phyloP scores from a whole-genome alignment of 306 rosid species.

The Malus asiatica region DNA sequence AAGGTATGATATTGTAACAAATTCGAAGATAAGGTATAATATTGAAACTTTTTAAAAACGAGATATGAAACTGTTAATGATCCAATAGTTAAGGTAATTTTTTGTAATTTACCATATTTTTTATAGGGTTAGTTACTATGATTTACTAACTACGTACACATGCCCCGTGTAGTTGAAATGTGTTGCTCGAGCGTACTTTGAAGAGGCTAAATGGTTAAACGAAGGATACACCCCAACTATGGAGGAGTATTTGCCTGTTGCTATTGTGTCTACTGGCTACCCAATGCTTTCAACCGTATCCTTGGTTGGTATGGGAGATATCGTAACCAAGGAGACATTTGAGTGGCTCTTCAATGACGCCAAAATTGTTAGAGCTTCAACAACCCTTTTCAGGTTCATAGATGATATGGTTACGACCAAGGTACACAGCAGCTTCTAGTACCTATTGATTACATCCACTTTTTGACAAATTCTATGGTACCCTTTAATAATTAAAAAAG shows the following conservation, averaged over 20 bases:
- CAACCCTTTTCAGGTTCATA: background rate
- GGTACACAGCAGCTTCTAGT: too few relatives aligned
- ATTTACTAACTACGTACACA: background rate
- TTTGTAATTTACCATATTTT: too few relatives aligned
- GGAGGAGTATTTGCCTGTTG: conserved; percentile 25
- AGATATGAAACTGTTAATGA: too few relatives aligned
- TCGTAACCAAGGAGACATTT: conserved; percentile 9
- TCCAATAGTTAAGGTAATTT: too few relatives aligned
- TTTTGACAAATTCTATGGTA: too few relatives aligned
- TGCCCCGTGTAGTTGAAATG: conserved; percentile 16
- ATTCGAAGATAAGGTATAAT: too few relatives aligned
- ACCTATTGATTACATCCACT: too few relatives aligned
- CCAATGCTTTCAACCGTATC: background rate
- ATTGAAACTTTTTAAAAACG: too few relatives aligned
- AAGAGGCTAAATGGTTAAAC: conserved; percentile 41
- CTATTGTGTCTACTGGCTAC: background rate
- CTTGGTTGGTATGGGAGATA: conserved; percentile 14
- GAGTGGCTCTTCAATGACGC: background rate
- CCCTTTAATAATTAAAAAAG: too few relatives aligned
- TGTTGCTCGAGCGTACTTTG: conserved; percentile 14
- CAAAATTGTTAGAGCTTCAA: conserved; percentile 6
- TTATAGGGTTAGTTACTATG: background rate
- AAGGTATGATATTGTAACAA: too few relatives aligned
- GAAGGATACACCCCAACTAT: conserved; percentile 17
- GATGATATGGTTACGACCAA: background rate